Evolutionary conservation across 2,329 filamentous ascomycete species (phyloP), one percentile per base, ranked within the genome.

Genomic region (Verruconis gallopava): DNA sequence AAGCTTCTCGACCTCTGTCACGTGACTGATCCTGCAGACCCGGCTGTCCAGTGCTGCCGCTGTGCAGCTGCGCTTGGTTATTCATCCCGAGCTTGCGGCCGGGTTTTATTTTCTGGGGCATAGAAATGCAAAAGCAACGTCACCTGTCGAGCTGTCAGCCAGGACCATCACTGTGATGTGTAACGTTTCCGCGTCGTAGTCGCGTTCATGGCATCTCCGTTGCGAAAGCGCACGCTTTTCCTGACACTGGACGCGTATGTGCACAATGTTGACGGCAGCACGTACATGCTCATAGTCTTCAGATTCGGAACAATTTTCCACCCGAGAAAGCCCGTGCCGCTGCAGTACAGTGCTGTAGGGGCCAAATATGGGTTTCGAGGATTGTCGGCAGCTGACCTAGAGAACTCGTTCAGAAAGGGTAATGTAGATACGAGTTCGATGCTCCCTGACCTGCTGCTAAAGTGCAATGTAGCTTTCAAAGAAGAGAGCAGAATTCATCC

Each of bases 251-350:
- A 30, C 25, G 25, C 25, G 25, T 30, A 30, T 9, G 25, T 30
- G 9, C n/a, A n/a, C n/a, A n/a, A n/a, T n/a, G n/a, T n/a, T n/a
- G n/a, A n/a, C n/a, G n/a, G n/a, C n/a, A n/a, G n/a, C n/a, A n/a
- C n/a, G n/a, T n/a, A n/a, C n/a, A n/a, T n/a, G n/a, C n/a, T n/a
- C n/a, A n/a, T n/a, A n/a, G n/a, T 38, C 25, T 30, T n/a, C 25
- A 30, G 25, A 3, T 79, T 79, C 49, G 74, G 72, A n/a, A 81
- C 76, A 0, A 60, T 81, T 2, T 79, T 77, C 55, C 59, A 55
- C 9, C 73, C 75, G 0, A 67, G 60, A 38, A 50, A 52, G 6
- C 59, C 71, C 1, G 66, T 79, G 5, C 59, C 64, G 4, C 53
- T 61, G 40, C 71, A 77, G 49, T 81, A 81, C 53, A 64, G 58